Conservation (phyloP, 768 basidiomycete species). For the Naematelia aurantialba region DNA sequence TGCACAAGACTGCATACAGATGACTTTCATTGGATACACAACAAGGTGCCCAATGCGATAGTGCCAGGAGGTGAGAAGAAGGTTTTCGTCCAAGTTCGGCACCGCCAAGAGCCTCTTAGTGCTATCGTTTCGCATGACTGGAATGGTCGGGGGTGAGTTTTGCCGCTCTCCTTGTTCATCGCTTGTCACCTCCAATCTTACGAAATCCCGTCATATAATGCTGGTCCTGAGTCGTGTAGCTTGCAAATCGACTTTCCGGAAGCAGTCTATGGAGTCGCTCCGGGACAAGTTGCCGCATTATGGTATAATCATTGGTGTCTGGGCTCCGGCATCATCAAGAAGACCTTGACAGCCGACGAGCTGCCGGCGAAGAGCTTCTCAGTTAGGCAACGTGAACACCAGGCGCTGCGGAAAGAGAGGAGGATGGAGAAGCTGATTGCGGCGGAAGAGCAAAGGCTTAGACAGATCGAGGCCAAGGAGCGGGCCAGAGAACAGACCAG, state of each 20-base stretch:
- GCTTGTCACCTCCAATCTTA: slow-evolving; percentile 8
- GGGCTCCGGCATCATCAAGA: slow-evolving; percentile 69
- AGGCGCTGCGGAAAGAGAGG: neutral
- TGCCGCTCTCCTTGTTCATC: slow-evolving; percentile 4
- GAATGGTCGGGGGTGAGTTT: slow-evolving; percentile 18
- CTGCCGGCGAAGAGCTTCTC: neutral
- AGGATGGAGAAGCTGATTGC: neutral
- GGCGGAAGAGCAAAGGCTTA: neutral
- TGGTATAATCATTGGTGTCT: slow-evolving; percentile 75
- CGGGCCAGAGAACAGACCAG: neutral
- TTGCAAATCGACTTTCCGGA: slow-evolving; percentile 58
- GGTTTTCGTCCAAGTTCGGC: slow-evolving; percentile 63
- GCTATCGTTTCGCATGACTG: slow-evolving; percentile 55
- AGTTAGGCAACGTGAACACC: neutral
- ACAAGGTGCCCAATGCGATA: slow-evolving; percentile 53
- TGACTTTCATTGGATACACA: slow-evolving; percentile 67
- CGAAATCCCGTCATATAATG: no score
- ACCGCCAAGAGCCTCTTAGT: slow-evolving; percentile 60
- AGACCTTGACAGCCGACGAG: slow-evolving; percentile 15
- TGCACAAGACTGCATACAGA: slow-evolving; percentile 48
- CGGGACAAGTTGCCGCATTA: slow-evolving; percentile 74
- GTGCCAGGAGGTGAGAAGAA: slow-evolving; percentile 56
- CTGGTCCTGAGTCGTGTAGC: slow-evolving; percentile 7
- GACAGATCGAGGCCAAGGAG: neutral
- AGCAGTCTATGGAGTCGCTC: slow-evolving; percentile 65